Percentiles rank a stretch among this genome's conserved stretches.
phyloP scores from a whole-genome alignment of 2,329 filamentous ascomycete genomes.

The Phoma sp. region DNA sequence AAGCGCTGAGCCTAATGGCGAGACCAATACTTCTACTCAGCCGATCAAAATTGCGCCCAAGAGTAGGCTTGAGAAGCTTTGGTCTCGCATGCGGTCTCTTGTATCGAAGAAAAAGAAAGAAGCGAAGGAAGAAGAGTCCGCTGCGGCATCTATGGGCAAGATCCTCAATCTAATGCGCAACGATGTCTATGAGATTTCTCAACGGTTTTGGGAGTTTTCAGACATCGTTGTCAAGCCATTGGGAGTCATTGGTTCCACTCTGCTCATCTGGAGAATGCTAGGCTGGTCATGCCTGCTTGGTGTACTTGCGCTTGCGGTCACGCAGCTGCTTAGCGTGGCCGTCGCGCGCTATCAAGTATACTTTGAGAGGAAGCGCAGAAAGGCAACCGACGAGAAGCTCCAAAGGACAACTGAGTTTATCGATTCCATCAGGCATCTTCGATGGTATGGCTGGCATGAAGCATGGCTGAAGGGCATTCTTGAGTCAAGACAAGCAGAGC shows the following conservation, averaged over 20 bases:
- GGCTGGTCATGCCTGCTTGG: conserved; percentile 80
- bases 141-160: conserved; percentile 82
- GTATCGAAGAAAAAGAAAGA: conserved; percentile 39
- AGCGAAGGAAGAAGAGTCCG: conserved; percentile 51
- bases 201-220: conserved; percentile 86
- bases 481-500: conserved; percentile 69
- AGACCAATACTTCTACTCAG: conserved; percentile 5
- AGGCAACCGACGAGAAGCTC: conserved; percentile 76
- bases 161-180: conserved; percentile 86
- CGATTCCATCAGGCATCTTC: conserved; percentile 79
- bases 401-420: conserved; percentile 86
- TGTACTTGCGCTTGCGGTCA: conserved; percentile 69
- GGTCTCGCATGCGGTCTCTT: conserved; percentile 15
- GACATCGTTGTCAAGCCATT: conserved; percentile 77
- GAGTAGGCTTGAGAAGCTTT: conserved; percentile 17
- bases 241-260: conserved; percentile 74
- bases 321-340: conserved; percentile 71
- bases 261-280: conserved; percentile 77
- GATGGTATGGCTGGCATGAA: conserved; percentile 84
- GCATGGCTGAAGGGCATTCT: conserved; percentile 75
- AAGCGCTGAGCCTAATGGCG: conserved; percentile 12
- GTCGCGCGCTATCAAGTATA: conserved; percentile 70
- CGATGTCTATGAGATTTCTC: conserved; percentile 81
- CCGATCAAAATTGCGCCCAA: conserved; percentile 8
- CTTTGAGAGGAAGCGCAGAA: conserved; percentile 73